A percentile compares a stretch with the other conserved stretches of the same genome.
Evolutionary conservation across 2,329 filamentous ascomycete genomes (phyloP).

Genomic region (Aspergillus niger): DNA sequence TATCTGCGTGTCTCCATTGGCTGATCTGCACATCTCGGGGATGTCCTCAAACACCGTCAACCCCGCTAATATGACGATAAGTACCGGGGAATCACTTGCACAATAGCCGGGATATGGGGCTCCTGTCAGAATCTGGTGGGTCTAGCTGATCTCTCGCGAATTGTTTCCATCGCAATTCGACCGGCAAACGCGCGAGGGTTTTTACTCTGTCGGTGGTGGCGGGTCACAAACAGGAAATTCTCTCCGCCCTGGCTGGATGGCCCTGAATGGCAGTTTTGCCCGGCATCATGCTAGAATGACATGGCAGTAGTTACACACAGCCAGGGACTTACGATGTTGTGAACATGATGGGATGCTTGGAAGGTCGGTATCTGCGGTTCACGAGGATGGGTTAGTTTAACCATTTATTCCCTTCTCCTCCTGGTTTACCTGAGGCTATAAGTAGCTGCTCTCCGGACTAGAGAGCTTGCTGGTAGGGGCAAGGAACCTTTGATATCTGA

Average conservation of each 20-base stretch:
- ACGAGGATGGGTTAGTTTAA: not conserved
- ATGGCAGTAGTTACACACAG: not conserved
- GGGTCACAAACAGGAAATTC: constrained; percentile 18
- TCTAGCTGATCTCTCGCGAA: not conserved
- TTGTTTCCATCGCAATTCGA: not conserved
- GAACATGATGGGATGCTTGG: not conserved
- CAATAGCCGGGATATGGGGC: not conserved
- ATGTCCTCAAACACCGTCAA: not conserved
- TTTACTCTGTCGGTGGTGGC: not conserved
- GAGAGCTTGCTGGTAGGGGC: not conserved
- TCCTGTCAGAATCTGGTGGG: not conserved
- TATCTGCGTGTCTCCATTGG: not conserved
- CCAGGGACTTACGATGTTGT: constrained; percentile 4
- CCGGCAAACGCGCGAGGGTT: not conserved
- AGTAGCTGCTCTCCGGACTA: not conserved
- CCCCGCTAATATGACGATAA: not conserved
- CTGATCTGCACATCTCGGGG: not conserved
- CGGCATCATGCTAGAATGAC: not conserved
- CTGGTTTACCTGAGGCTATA: not conserved
- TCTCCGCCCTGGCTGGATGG: constrained; percentile 16
- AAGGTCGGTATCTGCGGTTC: not conserved
- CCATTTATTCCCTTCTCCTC: not conserved
- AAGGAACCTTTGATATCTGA: not conserved
- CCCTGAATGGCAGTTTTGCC: constrained; percentile 14
- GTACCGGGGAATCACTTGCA: not conserved